Conservation (phyloP, 441 rosid genomes). For the Gossypium laxum region DNA sequence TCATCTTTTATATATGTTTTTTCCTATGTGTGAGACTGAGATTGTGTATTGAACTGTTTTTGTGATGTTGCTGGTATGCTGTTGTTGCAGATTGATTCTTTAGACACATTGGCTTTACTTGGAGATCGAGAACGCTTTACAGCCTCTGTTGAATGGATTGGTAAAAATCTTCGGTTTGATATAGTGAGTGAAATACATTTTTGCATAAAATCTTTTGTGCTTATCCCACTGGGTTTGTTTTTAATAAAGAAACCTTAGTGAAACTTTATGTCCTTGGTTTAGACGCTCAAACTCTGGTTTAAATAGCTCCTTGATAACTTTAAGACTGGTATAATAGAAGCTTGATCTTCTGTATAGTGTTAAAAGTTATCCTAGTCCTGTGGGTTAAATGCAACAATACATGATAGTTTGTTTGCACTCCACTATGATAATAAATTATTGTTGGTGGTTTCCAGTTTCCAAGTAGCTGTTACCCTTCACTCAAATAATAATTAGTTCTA, state of each 20-base stretch:
- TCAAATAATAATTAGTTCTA: background rate
- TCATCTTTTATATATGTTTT: background rate
- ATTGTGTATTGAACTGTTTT: slow-evolving; percentile 13
- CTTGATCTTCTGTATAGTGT: background rate
- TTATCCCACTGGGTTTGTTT: slow-evolving; percentile 6
- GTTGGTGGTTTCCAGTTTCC: background rate
- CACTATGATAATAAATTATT: background rate
- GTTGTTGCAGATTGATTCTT: slow-evolving; percentile 68
- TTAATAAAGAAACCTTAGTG: background rate
- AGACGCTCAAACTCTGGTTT: background rate
- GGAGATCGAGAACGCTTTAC: slow-evolving; percentile 69
- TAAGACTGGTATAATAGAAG: background rate
- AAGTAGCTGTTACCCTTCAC: background rate
- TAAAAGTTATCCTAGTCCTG: background rate
- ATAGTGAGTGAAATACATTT: slow-evolving; percentile 65
- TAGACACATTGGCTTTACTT: slow-evolving; percentile 81
- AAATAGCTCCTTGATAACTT: background rate
- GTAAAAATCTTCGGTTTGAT: slow-evolving; percentile 90
- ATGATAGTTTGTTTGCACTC: background rate
- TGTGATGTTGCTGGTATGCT: background rate
- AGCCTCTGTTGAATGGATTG: slow-evolving; percentile 87
- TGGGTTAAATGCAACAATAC: background rate
- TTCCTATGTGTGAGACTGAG: background rate
- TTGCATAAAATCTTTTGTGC: background rate
- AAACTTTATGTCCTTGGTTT: background rate